These are phyloP conservation scores for Alternaria atra DNA, from an alignment of 2,329 filamentous ascomycete species.

Conservation along the genomic window DNA sequence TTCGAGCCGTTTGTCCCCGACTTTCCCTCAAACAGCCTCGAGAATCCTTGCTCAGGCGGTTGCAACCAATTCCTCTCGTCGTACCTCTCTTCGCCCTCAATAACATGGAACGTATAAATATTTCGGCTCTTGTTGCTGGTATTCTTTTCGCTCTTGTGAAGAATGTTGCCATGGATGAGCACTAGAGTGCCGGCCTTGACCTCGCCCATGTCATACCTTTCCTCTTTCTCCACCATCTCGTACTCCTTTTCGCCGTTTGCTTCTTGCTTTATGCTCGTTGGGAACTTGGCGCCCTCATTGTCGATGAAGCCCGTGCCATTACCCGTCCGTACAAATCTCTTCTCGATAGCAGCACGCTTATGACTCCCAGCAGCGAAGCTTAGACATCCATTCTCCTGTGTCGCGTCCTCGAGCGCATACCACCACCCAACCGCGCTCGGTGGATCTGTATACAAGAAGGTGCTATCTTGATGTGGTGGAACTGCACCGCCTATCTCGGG, in stretches of 20 bases:
- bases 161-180: conserved; percentile 91
- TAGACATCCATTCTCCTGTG: conserved; percentile 84
- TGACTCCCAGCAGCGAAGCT: conserved; percentile 88
- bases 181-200: conserved; percentile 92
- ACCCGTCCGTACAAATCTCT: conserved; percentile 76
- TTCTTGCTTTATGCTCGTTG: conserved; percentile 53
- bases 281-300: conserved; percentile 73
- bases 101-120: conserved; percentile 98
- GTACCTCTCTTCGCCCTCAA: conserved; percentile 82
- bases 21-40: conserved; percentile 62
- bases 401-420: conserved; percentile 96
- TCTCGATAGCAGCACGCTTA: conserved; percentile 72
- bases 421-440: conserved; percentile 94
- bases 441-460: conserved; percentile 89
- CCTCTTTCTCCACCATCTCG: conserved; percentile 47
- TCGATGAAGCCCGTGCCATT: conserved; percentile 61
- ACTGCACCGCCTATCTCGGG: conserved; percentile 94
- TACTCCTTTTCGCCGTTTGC: conserved; percentile 48
- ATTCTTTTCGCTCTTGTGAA: conserved; percentile 98
- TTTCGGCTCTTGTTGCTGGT: conserved; percentile 84
- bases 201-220: conserved; percentile 79
- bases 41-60: conserved; percentile 82
- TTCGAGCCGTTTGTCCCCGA: conserved; percentile 1
- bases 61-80: conserved; percentile 94
- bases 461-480: conserved; percentile 89